phyloP scores from a whole-genome alignment of 2,329 filamentous ascomycete genomes.

The Trichoderma simmonsii region DNA sequence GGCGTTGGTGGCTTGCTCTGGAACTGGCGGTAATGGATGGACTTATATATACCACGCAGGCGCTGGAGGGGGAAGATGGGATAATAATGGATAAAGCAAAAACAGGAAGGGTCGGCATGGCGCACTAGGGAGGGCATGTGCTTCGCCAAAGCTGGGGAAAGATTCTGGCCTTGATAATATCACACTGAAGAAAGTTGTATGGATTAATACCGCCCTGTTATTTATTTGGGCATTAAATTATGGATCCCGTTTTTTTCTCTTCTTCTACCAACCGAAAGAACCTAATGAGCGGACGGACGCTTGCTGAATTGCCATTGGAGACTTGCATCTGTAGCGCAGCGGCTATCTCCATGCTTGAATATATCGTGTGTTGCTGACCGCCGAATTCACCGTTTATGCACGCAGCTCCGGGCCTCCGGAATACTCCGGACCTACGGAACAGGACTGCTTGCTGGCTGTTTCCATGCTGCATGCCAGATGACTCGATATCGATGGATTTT shows the following conservation, averaged over 20 bases:
- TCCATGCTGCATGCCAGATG: not conserved
- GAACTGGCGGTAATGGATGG: conserved; percentile 21
- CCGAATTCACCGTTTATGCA: conserved; percentile 1
- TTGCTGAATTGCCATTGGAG: not conserved
- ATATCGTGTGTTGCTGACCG: conserved; percentile 8
- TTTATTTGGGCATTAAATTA: conserved; percentile 14
- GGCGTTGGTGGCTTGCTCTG: conserved; percentile 25
- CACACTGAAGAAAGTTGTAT: conserved; percentile 21
- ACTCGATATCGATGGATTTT: not conserved
- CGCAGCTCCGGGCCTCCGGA: not conserved
- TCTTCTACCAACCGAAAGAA: not conserved
- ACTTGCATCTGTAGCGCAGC: not conserved
- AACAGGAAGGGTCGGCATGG: not conserved
- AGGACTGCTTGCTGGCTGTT: not conserved
- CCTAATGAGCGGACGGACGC: not conserved
- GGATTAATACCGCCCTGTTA: conserved; percentile 23
- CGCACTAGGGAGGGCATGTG: not conserved
- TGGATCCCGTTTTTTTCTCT: not conserved
- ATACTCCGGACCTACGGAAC: not conserved
- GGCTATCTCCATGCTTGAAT: not conserved
- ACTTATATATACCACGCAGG: conserved; percentile 20
- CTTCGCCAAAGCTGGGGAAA: not conserved
- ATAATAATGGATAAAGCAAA: not conserved
- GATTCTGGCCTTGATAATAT: conserved; percentile 13
- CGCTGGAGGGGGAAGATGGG: not conserved